Evolutionary conservation across 768 basidiomycete genomes (phyloP), one percentile per base, ranked within the genome.

Genomic region (Podaxis mareebaensis): DNA sequence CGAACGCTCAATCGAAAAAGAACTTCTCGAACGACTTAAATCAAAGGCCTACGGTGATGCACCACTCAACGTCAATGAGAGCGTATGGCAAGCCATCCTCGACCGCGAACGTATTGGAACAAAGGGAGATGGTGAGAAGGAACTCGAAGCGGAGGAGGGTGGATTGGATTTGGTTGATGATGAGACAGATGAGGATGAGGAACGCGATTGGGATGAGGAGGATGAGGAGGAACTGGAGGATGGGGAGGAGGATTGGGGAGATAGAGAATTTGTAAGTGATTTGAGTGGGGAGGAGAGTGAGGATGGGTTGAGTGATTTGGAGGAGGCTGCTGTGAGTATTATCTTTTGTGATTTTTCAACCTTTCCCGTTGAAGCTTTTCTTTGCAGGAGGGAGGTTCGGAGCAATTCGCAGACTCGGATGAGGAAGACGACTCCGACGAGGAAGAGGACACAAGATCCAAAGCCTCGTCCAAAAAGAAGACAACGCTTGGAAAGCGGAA

Each of bases 11-110:
- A 98, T 99, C 69, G 92, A 98, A 75, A 94, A 94, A 72, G 97
- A 99, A 72, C 87, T 99, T 26, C 87, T 99, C 53, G 95, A 96
- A 69, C 92, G 97, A 17, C 83, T 99, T 20, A 95, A 96, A 79
- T 90, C 90, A 58, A 97, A 97, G 75, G 96, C 96, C 17, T 99
- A 99, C 72, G 96, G 97, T 48, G 96, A 99, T 71, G 91, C 92
- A 38, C 97, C 97, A 12, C 84, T 99, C 49, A 99, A 99, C 75
- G 96, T 99, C 63, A 99, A 99, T 75, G 97, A 99, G 77, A 88
- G 81, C 46, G 95, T 99, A 8, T 99, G 97, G 97, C 87, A 89
- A 67, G 88, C 92, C 2, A 90, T 99, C 58, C 78, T 99, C 46
- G 93, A 97, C 71, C 82, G 87, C 53, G 95, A 97, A 69, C 84